phyloP scores from a whole-genome alignment of 139 green algal species.

The Asterochloris sp. region DNA sequence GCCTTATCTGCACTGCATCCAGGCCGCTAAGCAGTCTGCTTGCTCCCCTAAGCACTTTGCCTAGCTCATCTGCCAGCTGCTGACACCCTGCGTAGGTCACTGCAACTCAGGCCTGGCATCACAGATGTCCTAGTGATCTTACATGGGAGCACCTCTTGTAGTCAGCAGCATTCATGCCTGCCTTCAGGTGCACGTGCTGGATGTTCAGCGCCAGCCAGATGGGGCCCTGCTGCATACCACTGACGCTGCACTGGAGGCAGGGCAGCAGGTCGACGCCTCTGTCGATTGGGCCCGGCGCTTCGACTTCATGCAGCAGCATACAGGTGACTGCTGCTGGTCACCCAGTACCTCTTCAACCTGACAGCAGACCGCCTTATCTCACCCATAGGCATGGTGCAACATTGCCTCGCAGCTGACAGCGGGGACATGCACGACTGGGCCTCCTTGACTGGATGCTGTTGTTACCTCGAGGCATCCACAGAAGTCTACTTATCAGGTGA shows the following conservation, averaged over 20 bases:
- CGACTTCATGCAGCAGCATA: conserved; percentile 26
- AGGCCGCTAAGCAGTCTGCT: neutral
- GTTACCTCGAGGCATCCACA: neutral
- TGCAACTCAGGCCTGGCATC: neutral
- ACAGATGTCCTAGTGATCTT: neutral
- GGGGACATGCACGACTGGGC: neutral
- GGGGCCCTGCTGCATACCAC: conserved; percentile 2
- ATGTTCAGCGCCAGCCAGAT: conserved; percentile 1
- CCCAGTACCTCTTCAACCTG: neutral
- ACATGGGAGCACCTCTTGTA: no score
- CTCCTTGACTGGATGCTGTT: neutral
- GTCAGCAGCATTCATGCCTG: neutral
- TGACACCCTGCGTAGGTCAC: neutral
- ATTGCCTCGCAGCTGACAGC: neutral
- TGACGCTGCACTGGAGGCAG: neutral
- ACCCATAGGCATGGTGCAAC: neutral
- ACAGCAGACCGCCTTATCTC: neutral
- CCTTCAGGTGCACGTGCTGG: conserved; percentile 1
- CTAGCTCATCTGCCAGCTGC: neutral
- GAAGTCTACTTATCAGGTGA: neutral
- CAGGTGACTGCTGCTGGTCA: conserved; percentile 5
- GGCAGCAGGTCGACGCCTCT: neutral
- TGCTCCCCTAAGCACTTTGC: no score
- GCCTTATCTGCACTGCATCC: neutral
- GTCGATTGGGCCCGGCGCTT: conserved; percentile 21